Base-by-base conservation (phyloP, 1,284 basidiomycete species). In the Sanghuangporus sanghuang region DNA sequence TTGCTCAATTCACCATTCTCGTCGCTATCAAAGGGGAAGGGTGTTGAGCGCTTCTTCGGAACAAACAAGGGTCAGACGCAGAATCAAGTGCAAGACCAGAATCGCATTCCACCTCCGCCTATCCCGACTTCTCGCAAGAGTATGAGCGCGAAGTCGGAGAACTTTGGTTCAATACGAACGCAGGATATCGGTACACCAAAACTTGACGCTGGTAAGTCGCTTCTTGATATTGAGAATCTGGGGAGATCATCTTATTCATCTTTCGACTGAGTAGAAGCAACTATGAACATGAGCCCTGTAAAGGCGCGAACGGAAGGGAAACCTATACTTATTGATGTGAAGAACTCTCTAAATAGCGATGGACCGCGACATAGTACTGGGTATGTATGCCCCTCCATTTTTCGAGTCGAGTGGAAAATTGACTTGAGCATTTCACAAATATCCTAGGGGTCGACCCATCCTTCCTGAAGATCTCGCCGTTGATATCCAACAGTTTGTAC, bases 401-500 rank as follows among this genome's bases (percentile, higher is more conserved):
- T 0, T 18, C 14, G 7, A 9, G 27, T 27, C 12, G 14, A 27
- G 4, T 36, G 1, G 11, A 12, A 35, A 14, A 44, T 18, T 52
- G 49, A 61, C 18, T 59, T 32, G 35, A 11, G 9, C 39, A 48
- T 39, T 18, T 62, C 62, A 52, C 27, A 57, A 40, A 46, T 65
- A 23, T 64, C 61, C 46, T 67, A 89, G 87, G 42, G 81, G 81
- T 35, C 85, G 89, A 69, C 88, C 87, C 8, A 79, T 86, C 16
- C 78, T 95, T 18, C 93, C 93, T 0, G 78, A 85, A 35, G 90
- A 89, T 63, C 85, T 95, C 55, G 89, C 86, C 1, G 84, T 83
- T 35, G 91, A 94, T 67, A 95, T 95, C 49, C 87, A 90, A 68
- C 87, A 89, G 67, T 95, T 96, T 72, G 86, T 87, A 14, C 85